A percentile compares a stretch with the other conserved stretches of the same genome.
These are phyloP conservation scores for Malassezia obtusa DNA, from an alignment of 1,284 basidiomycete species.

Conservation along the genomic window DNA sequence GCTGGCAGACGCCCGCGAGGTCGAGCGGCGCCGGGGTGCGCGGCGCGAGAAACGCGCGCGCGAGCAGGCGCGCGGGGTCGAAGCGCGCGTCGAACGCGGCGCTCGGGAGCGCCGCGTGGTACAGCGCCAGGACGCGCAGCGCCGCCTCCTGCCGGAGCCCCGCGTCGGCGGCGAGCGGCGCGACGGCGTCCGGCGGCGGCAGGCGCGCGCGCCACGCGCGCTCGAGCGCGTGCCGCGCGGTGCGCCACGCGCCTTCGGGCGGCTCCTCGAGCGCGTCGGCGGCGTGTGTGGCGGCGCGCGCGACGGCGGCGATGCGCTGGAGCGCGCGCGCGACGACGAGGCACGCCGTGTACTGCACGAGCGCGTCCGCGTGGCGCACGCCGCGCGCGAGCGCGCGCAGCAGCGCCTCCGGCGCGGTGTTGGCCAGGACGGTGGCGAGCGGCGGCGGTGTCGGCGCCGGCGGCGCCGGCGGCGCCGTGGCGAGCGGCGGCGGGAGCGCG, in stretches of 20 bases:
- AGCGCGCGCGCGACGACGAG: conserved; percentile 54
- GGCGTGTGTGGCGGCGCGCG: neutral
- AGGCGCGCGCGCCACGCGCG: conserved; percentile 25
- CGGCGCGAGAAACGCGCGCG: conserved; percentile 50
- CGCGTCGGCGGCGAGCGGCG: conserved; percentile 18
- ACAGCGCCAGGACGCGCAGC: conserved; percentile 70
- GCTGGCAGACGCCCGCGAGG: conserved; percentile 59
- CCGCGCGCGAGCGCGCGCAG: conserved; percentile 59
- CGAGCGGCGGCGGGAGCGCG: conserved; percentile 60
- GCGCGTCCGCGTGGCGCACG: conserved; percentile 50
- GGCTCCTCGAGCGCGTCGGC: conserved; percentile 6
- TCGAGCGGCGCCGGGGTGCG: neutral
- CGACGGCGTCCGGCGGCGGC: conserved; percentile 24
- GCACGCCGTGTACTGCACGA: conserved; percentile 75
- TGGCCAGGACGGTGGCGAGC: conserved; percentile 55
- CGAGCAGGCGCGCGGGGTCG: conserved; percentile 71
- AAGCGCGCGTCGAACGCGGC: conserved; percentile 69
- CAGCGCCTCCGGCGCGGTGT: conserved; percentile 24
- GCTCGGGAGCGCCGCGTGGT: conserved; percentile 65
- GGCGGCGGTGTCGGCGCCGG: conserved; percentile 59
- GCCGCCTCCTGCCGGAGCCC: conserved; percentile 64
- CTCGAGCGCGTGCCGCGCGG: conserved; percentile 19
- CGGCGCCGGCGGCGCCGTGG: conserved; percentile 44
- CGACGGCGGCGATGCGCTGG: conserved; percentile 23
- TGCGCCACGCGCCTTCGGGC: conserved; percentile 28